These are phyloP conservation scores for Solanum chiquidenum DNA, from an alignment of 257 asterid genomes.

Conservation along the genomic window DNA sequence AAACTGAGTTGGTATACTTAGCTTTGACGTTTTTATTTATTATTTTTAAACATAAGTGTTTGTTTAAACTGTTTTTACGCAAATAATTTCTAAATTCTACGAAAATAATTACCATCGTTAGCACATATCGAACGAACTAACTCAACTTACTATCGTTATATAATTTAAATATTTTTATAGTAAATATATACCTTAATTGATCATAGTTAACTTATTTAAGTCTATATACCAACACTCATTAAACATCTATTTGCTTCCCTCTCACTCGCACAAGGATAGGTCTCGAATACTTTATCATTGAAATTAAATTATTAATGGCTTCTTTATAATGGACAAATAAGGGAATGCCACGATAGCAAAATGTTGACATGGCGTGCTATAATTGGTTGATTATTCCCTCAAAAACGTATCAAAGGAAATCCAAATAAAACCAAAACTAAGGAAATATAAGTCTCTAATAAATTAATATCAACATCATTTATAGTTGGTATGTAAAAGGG, in stretches of 20 bases:
- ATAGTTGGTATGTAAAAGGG: background rate
- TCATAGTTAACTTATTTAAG: background rate
- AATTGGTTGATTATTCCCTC: background rate
- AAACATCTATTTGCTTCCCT: background rate
- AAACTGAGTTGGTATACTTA: background rate
- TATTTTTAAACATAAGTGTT: background rate
- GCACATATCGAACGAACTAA: background rate
- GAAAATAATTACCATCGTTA: no score
- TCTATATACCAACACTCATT: background rate
- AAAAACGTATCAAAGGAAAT: background rate
- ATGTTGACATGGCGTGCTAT: background rate
- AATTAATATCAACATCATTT: background rate
- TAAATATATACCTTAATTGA: background rate
- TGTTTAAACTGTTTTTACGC: background rate
- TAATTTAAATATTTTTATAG: background rate
- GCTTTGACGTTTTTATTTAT: background rate
- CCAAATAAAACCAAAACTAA: background rate
- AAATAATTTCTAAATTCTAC: background rate
- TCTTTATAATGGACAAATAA: background rate
- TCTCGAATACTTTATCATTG: background rate
- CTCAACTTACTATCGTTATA: background rate
- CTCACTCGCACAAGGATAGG: background rate
- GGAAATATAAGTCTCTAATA: background rate
- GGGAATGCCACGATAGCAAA: background rate
- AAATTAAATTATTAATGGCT: background rate